Evolutionary conservation across 2,329 filamentous ascomycete genomes (phyloP), one percentile per base, ranked within the genome.

Genomic region (Fusarium burgessii): DNA sequence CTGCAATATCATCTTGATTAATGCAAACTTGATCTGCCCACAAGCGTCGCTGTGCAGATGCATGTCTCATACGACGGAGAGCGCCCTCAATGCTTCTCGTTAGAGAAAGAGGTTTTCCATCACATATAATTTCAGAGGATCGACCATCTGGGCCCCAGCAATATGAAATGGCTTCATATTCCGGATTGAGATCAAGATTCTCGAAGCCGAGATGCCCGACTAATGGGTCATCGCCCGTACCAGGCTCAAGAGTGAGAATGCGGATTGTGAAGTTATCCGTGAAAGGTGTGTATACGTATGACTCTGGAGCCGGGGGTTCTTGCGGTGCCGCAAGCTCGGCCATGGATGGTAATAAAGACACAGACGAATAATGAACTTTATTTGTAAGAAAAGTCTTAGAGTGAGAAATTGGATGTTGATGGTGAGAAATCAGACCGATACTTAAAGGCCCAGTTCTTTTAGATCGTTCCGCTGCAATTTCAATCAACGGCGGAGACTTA

Each of bases 21-120:
- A 83, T 82, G 68, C 81, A 83, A 43, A 83, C 72, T 69, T 82
- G 81, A 40, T 83, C 81, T 6, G 82, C 78, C 81, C 81, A 83
- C 10, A 83, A 71, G 33, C 79, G 68, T 5, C 79, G 75, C 33
- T 69, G 66, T 25, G 36, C 29, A 15, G 72, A 72, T 20, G 72
- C 45, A 41, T 72, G 70, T 47, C 80, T 72, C 62, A 81, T 57
- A 6, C 79, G 75, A 18, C 54, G 62, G 27, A 81, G 71, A 25
- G 79, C 80, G 40, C 75, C 78, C 25, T 76, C 66, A 32, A 81
- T 74, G 61, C 77, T 80, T 58, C 61, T 65, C 15, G 78, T 80
- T 14, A 80, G 61, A 23, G 75, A 58, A 12, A 81, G 68, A 10
- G 66, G 40, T 32, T 58, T 59, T 8, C 70, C 77, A 46, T 77